Conservation (phyloP, 2,329 filamentous ascomycete genomes). For the Sordariomycetes sp. region DNA sequence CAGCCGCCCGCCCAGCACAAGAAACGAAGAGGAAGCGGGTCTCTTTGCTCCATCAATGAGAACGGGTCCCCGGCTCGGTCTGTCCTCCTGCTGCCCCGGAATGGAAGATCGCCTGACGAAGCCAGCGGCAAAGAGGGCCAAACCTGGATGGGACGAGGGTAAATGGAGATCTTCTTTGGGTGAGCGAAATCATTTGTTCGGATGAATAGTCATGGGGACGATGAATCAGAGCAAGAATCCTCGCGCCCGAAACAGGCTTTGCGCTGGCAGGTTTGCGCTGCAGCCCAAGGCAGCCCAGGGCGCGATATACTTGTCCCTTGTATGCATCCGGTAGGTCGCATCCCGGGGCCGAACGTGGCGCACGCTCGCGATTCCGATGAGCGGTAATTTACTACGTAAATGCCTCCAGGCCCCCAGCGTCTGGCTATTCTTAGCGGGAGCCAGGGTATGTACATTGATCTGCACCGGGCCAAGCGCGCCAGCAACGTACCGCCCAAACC, state of each 20-base stretch:
- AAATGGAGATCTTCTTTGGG: conserved; percentile 1
- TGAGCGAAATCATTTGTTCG: not conserved
- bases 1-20: not conserved
- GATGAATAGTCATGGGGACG: not conserved
- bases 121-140: not conserved
- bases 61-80: not conserved
- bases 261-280: not conserved
- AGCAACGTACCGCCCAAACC: not conserved
- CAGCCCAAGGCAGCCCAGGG: not conserved
- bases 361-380: not conserved
- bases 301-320: not conserved
- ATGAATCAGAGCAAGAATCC: not conserved
- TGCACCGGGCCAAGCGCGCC: not conserved
- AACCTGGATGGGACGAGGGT: conserved; percentile 5
- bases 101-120: not conserved
- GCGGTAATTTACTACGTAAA: no score
- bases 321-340: not conserved
- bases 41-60: not conserved
- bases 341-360: not conserved
- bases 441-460: not conserved
- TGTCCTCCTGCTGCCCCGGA: not conserved
- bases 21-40: not conserved
- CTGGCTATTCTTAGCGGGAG: not conserved
- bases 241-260: not conserved
- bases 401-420: not conserved